Evolutionary conservation across 1,284 basidiomycete species (phyloP), one percentile per base, ranked within the genome.

Genomic region (Leucoagaricus sp.): DNA sequence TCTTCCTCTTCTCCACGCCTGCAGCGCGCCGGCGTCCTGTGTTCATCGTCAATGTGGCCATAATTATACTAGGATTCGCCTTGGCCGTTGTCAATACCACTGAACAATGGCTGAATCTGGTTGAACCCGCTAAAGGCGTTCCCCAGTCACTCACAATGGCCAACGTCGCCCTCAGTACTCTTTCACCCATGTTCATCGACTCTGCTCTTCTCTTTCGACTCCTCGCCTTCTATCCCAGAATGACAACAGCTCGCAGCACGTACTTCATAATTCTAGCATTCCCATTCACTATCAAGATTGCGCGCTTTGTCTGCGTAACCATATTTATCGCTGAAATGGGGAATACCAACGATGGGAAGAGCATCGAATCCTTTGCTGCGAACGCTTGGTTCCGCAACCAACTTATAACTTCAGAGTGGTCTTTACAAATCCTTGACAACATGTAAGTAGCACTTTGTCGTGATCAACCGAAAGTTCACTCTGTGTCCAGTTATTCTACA

Each of bases 371-470:
- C 54, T 60, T n/a, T 67, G 57, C 58, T 26, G 62, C 40, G 40
- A 58, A 25, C 36, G 51, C 40, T 47, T 58, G 59, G 60, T 56
- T 46, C 56, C 55, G 17, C 59, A 63, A 54, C 49, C 53, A 15
- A 19, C 34, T 33, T 48, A 31, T 48, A 41, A 55, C 63, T 46
- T 60, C 58, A 40, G 66, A 59, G 41, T 67, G 57, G 64, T 61
- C 64, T 15, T 58, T 72, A 13, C 69, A 72, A 58, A 66, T 71
- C 13, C 45, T 68, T 1, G 72, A 72, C 52, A 72, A 72, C 47
- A 55, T 61, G 71, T 72, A 53, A 31, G 64, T 62, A 23, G 13
- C 19, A 19, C 10, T 34, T 5, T 13, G 38, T 41, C 5, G 17
- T 21, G 10, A 36, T 49, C 38, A 50, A n/a, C n/a, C n/a, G n/a